Percentiles rank a stretch among this genome's conserved stretches.
These are phyloP conservation scores for Acacia concinna DNA, from an alignment of 331 rosid species.

Conservation along the genomic window DNA sequence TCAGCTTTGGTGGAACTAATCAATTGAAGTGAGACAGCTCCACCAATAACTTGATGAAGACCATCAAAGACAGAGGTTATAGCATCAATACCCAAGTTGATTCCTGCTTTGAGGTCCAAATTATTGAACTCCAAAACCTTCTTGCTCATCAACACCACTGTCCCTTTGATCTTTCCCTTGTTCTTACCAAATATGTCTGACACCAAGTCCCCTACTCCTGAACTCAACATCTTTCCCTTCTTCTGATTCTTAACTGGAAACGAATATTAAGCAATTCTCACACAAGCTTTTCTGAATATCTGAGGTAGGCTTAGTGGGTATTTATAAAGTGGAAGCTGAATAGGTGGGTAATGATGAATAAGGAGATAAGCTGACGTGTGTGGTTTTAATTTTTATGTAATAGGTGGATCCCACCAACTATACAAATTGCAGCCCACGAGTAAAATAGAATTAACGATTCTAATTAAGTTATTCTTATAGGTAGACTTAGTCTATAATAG, in stretches of 20 bases:
- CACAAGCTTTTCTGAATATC: neutral
- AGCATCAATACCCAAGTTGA: constrained; percentile 2
- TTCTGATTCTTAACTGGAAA: neutral
- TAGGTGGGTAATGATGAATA: neutral
- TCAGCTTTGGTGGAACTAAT: constrained; percentile 39
- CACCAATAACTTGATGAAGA: constrained; percentile 41
- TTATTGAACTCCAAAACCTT: constrained; percentile 42
- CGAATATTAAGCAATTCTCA: neutral
- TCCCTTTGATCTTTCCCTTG: constrained; percentile 43
- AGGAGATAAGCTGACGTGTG: neutral
- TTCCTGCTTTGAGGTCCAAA: constrained; percentile 15
- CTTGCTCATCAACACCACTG: constrained; percentile 46
- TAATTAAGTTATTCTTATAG: neutral
- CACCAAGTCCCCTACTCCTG: neutral
- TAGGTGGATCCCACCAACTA: neutral
- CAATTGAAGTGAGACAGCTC: constrained; percentile 43
- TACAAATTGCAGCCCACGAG: neutral
- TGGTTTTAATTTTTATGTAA: neutral
- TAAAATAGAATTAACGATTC: neutral
- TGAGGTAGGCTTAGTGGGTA: neutral
- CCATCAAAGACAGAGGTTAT: constrained; percentile 32
- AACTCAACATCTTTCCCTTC: neutral
- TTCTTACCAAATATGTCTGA: neutral
- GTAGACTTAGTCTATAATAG: too few relatives aligned
- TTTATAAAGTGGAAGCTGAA: neutral